Base-by-base conservation (phyloP, 805 yeast species). In the Kluyveromyces starmeri region DNA sequence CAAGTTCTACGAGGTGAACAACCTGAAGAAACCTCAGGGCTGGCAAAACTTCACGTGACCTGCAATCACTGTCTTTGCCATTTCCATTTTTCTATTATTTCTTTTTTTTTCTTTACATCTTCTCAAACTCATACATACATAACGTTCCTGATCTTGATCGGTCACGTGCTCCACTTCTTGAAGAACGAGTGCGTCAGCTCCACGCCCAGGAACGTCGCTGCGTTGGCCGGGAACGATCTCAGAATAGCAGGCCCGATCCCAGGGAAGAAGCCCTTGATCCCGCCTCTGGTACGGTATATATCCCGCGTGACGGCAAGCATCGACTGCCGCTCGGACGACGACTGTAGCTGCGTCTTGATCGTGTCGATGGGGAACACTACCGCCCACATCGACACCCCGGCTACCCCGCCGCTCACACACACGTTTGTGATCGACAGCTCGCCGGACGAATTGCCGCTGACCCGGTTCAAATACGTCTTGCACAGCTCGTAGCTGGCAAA, bases 201-300 rank as follows among this genome's bases (percentile, higher is more conserved):
- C 20, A 89, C 97, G 30, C 97, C 98, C 22, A 85, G 71, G 64
- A 89, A 89, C 2, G 97, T 88, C 7, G 98, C 97, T n/a, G 98
- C 98, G 60, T 92, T 89, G 15, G 97, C 97, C 3, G 97, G 97
- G 80, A 92, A 89, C 26, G 94, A 79, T 59, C 98, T 73, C 17
- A 85, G 74, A 51, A 89, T 65, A 2, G 97, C 97, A 5, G 98
- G 96, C 0, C 96, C 96, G 16, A 89, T 69, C 38, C 98, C 98
- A 3, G 97, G 97, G 83, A 88, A 89, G 63, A 89, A 89, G 0
- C 94, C 95, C 55, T 77, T 81, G 44, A 85, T 45, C 17, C 96
- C 96, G 15, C 88, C 89, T 42, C 73, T 73, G 5, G 40, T 41
- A 4, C 63, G 56, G 55, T 86, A 85, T 32, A 89, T 79, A 35